Conservation (phyloP, 768 basidiomycete genomes). For the Suillus alpinus region DNA sequence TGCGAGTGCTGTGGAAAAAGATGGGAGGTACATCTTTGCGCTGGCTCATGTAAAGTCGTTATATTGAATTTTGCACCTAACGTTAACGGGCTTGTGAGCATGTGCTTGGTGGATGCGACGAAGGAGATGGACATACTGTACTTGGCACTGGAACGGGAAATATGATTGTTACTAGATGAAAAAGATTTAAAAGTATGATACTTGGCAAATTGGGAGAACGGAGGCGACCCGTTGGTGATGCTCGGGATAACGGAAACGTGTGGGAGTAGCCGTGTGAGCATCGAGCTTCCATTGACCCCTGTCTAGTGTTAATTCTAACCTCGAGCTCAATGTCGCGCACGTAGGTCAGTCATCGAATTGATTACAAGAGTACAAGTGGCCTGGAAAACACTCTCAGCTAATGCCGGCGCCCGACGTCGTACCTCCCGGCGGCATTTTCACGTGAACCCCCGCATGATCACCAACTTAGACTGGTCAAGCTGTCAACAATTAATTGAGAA, state of each 20-base stretch:
- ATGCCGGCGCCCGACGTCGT: no score
- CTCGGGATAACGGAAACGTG: background rate
- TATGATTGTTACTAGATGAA: background rate
- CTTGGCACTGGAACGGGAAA: background rate
- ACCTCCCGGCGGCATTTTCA: background rate
- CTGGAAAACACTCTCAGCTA: no score
- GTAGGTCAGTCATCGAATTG: no score
- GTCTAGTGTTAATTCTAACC: background rate
- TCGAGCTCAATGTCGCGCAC: no score
- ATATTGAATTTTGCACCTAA: background rate
- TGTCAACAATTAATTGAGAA: background rate
- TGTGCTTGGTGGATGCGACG: background rate
- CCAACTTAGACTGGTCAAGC: background rate
- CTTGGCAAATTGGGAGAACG: background rate
- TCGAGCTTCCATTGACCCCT: background rate
- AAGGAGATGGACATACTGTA: background rate
- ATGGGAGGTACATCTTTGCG: constrained; percentile 21
- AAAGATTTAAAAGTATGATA: background rate
- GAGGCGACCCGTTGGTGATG: background rate
- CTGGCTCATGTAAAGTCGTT: background rate
- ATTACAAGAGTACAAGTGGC: no score
- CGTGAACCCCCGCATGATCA: background rate
- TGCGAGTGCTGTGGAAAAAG: constrained; percentile 13
- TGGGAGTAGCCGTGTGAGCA: background rate
- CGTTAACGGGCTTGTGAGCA: background rate